Evolutionary conservation across 2,329 filamentous ascomycete genomes (phyloP), one percentile per base, ranked within the genome.

Genomic region (Epichloe sylvatica): DNA sequence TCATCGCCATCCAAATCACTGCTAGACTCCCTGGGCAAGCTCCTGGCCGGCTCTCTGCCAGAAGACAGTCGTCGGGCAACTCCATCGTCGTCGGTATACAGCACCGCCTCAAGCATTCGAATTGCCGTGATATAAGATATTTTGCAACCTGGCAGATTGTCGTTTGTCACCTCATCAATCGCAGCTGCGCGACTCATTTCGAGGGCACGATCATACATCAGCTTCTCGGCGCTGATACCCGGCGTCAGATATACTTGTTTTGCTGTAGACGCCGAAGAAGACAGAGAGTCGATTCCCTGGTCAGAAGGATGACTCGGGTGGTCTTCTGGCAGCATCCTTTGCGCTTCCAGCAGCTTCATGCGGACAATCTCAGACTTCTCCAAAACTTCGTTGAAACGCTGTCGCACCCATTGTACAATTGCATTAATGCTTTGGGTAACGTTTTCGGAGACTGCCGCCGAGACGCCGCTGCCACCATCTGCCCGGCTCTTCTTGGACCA

Each of bases 351-450:
- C 45, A 98, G 75, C 63, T 90, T 94, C 44, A 90, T 73, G 44
- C 88, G 85, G n/a, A 95, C 89, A 55, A 96, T 77, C 61, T 97
- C 91, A 1, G 90, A 90, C 70, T 98, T 98, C 67, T 96, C 90
- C 53, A 97, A 71, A 38, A 94, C 92, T 64, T 97, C 92, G 62
- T 98, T 98, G 74, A 98, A 98, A 5, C 91, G 86, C 56, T 76
- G 78, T 35, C 92, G 86, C 49, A 94, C 84, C 92, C 91, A 98
- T 64, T 96, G 91, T 0, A 98, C 92, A 8, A 94, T 88, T 39
- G 84, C 85, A 61, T 95, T 96, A 65, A 98, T 88, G 45, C 89
- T 81, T 45, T 79, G 75, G 2, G 78, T 76, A 12, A 80, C 66
- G 13, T 75, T 71, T 47, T 78, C 75, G 64, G 58, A 65, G 11